Conservation (phyloP, 2,329 filamentous ascomycete genomes). For the Alternaria arbusti region DNA sequence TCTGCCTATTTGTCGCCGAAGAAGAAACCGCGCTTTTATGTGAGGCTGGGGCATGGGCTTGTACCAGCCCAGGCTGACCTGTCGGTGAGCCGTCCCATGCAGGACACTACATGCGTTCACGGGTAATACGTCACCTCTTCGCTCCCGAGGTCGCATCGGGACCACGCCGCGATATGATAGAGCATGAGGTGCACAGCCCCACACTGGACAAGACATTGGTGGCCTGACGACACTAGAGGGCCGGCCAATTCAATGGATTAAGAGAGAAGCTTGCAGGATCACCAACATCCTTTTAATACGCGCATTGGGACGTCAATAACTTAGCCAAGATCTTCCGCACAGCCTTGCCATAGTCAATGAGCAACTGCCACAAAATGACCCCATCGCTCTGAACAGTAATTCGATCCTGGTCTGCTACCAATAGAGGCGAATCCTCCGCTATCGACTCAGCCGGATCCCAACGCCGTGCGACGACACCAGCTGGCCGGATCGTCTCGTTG, state of each 20-base stretch:
- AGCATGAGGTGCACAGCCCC: background rate
- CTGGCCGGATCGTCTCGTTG: background rate
- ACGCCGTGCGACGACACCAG: background rate
- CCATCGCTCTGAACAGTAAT: background rate
- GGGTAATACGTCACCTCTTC: background rate
- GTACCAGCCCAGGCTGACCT: background rate
- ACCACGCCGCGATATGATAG: background rate
- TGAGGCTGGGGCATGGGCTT: background rate
- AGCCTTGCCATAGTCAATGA: background rate
- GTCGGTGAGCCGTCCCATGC: background rate
- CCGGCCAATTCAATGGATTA: background rate
- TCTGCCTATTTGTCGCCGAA: background rate
- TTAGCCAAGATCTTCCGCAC: background rate
- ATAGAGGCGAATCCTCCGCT: background rate
- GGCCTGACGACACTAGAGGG: background rate
- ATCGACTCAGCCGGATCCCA: background rate
- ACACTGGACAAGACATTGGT: background rate
- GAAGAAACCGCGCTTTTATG: background rate
- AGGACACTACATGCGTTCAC: background rate
- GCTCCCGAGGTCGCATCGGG: background rate
- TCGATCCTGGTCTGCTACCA: background rate
- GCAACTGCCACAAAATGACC: background rate
- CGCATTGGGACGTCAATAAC: background rate
- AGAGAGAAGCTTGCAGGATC: background rate
- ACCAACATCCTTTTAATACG: background rate